These are phyloP conservation scores for Neobulgaria alba DNA, from an alignment of 2,329 filamentous ascomycete species.

Conservation along the genomic window DNA sequence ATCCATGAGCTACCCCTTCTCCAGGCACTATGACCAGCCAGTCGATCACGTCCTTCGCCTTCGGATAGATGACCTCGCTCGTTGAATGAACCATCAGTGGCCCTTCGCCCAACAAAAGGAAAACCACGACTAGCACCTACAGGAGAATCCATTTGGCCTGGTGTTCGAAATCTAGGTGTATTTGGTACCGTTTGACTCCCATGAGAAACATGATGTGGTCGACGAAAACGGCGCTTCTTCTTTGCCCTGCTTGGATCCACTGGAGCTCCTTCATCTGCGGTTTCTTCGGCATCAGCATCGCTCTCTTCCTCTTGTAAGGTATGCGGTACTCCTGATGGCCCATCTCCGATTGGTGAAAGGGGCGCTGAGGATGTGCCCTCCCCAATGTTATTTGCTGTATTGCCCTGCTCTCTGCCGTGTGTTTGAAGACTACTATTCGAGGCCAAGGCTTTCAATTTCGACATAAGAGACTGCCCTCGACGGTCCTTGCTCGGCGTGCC, in stretches of 20 bases:
- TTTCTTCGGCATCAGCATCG: constrained; percentile 82
- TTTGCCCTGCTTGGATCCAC: constrained; percentile 42
- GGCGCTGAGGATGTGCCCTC: constrained; percentile 32
- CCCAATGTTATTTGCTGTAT: constrained; percentile 26
- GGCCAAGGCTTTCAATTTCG: constrained; percentile 68
- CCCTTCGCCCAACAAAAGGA: constrained; percentile 47
- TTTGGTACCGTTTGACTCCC: constrained; percentile 53
- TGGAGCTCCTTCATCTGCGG: constrained; percentile 63
- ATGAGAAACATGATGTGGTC: constrained; percentile 44
- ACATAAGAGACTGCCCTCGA: constrained; percentile 62
- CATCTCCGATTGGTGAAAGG: constrained; percentile 40
- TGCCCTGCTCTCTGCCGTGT: constrained; percentile 38
- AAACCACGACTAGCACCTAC: constrained; percentile 30
- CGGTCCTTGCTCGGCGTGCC: constrained; percentile 50
- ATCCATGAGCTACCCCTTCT: constrained; percentile 43
- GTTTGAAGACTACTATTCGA: constrained; percentile 36
- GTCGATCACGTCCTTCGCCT: constrained; percentile 60
- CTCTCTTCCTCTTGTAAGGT: constrained; percentile 51
- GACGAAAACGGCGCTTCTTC: constrained; percentile 55
- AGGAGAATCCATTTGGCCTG: constrained; percentile 22
- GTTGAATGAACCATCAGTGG: constrained; percentile 51
- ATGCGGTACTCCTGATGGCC: constrained; percentile 41
- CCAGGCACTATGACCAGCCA: constrained; percentile 46
- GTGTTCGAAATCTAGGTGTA: constrained; percentile 41
- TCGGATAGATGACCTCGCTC: constrained; percentile 62